Percentiles rank a stretch among this genome's conserved stretches.
phyloP scores from a whole-genome alignment of 345 rosid species.

The Trapa incisa region DNA sequence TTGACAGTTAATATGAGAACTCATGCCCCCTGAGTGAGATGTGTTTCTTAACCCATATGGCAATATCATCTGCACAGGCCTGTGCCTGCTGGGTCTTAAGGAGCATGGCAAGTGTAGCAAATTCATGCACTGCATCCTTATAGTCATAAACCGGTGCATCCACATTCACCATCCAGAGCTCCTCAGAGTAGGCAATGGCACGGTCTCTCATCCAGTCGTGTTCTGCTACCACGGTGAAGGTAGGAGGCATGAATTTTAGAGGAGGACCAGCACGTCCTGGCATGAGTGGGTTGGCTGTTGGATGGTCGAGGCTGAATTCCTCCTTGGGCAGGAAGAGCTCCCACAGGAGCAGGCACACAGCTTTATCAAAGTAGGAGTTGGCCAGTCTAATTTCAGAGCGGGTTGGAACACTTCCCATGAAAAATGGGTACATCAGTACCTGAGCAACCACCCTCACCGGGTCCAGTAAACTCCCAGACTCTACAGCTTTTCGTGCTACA shows the following conservation, averaged over 20 bases:
- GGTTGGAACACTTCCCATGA: conserved; percentile 67
- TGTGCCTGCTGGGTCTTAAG: conserved; percentile 78
- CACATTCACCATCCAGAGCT: conserved; percentile 68
- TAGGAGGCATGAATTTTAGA: conserved; percentile 83
- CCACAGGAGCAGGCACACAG: conserved; percentile 72
- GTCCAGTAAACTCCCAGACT: conserved; percentile 50
- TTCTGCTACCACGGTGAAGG: conserved; percentile 84
- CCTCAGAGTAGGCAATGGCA: conserved; percentile 90
- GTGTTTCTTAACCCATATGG: conserved; percentile 87
- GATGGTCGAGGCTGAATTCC: conserved; percentile 68
- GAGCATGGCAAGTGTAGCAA: conserved; percentile 91
- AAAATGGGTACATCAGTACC: conserved; percentile 83
- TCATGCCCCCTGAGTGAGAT: conserved; percentile 79
- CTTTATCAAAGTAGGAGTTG: conserved; percentile 77
- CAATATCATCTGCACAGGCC: conserved; percentile 83
- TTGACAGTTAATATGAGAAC: conserved; percentile 52
- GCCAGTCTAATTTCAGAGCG: conserved; percentile 78
- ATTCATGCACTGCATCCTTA: conserved; percentile 89
- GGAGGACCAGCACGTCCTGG: conserved; percentile 64
- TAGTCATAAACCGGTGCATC: conserved; percentile 87
- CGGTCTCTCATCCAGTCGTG: conserved; percentile 97
- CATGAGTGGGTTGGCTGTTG: conserved; percentile 74
- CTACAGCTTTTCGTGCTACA: conserved; percentile 67
- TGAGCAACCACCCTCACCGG: conserved; percentile 95
- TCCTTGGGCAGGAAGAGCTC: conserved; percentile 73